Conservation (phyloP, 2,329 filamentous ascomycete species). For the Xylariaceae sp. region DNA sequence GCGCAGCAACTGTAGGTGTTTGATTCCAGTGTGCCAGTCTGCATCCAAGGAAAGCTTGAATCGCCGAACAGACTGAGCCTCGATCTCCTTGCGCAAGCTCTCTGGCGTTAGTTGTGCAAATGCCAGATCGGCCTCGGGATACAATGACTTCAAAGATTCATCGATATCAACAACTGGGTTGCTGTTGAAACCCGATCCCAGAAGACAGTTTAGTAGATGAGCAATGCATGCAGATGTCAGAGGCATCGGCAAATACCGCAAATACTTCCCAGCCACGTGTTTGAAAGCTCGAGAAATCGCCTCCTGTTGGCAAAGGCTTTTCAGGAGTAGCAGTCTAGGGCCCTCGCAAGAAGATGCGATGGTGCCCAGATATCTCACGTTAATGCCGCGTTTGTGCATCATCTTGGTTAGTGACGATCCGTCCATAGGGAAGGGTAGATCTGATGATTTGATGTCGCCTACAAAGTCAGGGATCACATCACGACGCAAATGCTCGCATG, state of each 20-base stretch:
- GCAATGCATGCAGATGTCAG: slow-evolving; percentile 75
- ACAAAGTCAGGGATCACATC: slow-evolving; percentile 80
- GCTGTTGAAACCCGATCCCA: slow-evolving; percentile 71
- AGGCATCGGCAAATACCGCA: slow-evolving; percentile 72
- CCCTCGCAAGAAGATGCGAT: slow-evolving; percentile 66
- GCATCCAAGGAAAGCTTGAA: slow-evolving; percentile 70
- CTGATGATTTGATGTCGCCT: slow-evolving; percentile 81
- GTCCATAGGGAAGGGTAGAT: slow-evolving; percentile 97
- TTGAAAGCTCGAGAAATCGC: slow-evolving; percentile 97
- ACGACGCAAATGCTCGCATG: slow-evolving; percentile 70
- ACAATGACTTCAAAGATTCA: slow-evolving; percentile 65
- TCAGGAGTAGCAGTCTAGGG: slow-evolving; percentile 69
- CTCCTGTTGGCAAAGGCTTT: slow-evolving; percentile 74
- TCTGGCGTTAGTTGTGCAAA: slow-evolving; percentile 77
- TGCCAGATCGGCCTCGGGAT: slow-evolving; percentile 72
- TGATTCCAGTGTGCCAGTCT: slow-evolving; percentile 62
- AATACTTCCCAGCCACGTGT: slow-evolving; percentile 74
- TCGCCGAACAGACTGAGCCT: slow-evolving; percentile 63
- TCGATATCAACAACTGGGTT: slow-evolving; percentile 75
- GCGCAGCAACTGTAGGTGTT: slow-evolving; percentile 77
- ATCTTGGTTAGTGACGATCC: slow-evolving; percentile 84
- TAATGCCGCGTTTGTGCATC: slow-evolving; percentile 95
- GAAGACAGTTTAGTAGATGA: slow-evolving; percentile 88
- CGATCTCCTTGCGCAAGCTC: slow-evolving; percentile 61
- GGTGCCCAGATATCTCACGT: slow-evolving; percentile 90